A percentile compares a stretch with the other conserved stretches of the same genome.
phyloP scores from a whole-genome alignment of 2,329 filamentous ascomycete genomes.

The Aspergillus niger region DNA sequence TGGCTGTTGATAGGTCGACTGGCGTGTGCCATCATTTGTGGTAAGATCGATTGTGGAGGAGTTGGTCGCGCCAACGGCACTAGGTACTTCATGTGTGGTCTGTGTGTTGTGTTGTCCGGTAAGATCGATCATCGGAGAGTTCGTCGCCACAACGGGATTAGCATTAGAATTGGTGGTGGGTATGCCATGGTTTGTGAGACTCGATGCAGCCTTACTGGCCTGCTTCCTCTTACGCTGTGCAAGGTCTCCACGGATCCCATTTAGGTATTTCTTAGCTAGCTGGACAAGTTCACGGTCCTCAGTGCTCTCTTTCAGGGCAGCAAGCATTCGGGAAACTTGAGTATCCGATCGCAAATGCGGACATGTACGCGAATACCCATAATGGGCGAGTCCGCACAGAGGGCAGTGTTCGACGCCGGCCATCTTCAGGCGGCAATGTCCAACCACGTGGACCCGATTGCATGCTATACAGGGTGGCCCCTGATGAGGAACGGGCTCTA shows the following conservation, averaged over 20 bases:
- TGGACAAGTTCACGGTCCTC: conserved; percentile 58
- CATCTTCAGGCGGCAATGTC: conserved; percentile 63
- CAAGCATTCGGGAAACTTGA: conserved; percentile 65
- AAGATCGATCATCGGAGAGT: neutral
- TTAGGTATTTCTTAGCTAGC: conserved; percentile 58
- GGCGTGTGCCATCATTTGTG: neutral
- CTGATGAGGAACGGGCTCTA: conserved; percentile 9
- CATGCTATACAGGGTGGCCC: conserved; percentile 56
- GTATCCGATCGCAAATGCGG: conserved; percentile 64
- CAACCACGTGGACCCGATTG: conserved; percentile 53
- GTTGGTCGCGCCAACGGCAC: neutral
- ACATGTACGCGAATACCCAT: conserved; percentile 58
- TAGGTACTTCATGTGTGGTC: too few species aligned
- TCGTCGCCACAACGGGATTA: neutral
- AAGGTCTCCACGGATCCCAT: conserved; percentile 58
- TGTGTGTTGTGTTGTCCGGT: neutral
- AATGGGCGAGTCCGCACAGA: conserved; percentile 65
- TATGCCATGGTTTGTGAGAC: conserved; percentile 1
- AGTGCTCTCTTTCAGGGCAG: conserved; percentile 60
- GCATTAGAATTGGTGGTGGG: neutral
- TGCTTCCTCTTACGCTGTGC: conserved; percentile 53
- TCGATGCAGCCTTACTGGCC: conserved; percentile 20
- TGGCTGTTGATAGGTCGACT: neutral
- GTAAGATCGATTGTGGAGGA: neutral
- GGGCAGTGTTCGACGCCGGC: conserved; percentile 64